Evolutionary conservation across 2,329 filamentous ascomycete genomes (phyloP), one percentile per base, ranked within the genome.

Genomic region (Botrytis byssoidea): DNA sequence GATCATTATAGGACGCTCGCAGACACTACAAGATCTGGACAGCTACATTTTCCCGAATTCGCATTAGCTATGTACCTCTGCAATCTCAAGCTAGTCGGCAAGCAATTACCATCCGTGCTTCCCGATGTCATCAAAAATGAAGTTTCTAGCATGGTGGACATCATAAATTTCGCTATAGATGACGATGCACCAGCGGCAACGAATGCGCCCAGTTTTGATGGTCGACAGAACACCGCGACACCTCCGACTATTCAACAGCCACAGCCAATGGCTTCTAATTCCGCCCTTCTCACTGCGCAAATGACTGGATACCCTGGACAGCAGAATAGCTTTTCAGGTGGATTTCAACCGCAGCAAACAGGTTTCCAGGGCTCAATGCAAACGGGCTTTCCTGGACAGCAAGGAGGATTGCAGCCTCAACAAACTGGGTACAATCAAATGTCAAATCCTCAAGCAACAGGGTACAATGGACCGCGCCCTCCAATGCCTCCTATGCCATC

Each of bases 131-230:
- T 99, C 77, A 92, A 91, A 85, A 99, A 99, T 79, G 96, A 99
- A 83, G 96, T 99, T 29, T 98, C 95, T 5, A 97, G 96, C 83
- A 98, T 99, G 95, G 96, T 99, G 59, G 96, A 99, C 81, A 99
- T 99, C 73, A 99, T 99, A 81, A 97, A 94, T 74, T 99, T 99
- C 82, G 94, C 92, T 78, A 89, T 98, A 37, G 90, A 89, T 0
- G 96, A 99, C 77, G 92, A 95, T 42, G 85, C 85, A 57, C 82
- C 83, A 59, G 79, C 83, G 29, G 86, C 86, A 71, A 89, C 85
- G 74, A 95, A 93, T 82, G 89, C 89, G 25, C 91, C 93, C 1
- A 91, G 90, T 78, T 94, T 95, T 80, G 89, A 88, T 80, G 84
- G 88, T 67, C 85, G 86, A 75, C 84, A 85, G 74, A 86, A 82